Conservation (phyloP, 257 asterid species). For the Ocimum tenuiflorum region DNA sequence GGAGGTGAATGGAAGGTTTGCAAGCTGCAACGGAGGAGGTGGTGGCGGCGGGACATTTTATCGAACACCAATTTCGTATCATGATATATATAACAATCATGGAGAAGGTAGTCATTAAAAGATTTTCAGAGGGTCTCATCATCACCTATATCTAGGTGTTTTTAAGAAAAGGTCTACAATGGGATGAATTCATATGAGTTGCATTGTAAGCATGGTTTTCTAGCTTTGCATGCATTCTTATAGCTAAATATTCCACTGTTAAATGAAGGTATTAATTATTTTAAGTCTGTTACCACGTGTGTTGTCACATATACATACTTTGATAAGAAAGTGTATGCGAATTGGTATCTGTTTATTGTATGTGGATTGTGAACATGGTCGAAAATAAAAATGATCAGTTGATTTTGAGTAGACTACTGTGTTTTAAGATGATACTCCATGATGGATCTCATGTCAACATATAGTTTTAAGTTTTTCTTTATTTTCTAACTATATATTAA, state of each 20-base stretch:
- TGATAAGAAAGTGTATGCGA: no score
- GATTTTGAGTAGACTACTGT: neutral
- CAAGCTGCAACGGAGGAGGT: neutral
- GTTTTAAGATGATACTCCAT: no score
- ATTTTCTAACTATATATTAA: no score
- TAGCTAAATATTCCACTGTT: no score
- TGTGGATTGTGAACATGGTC: slow-evolving; percentile 9
- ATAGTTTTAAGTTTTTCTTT: no score
- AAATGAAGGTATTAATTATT: neutral
- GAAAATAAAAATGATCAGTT: slow-evolving; percentile 2
- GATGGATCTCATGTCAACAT: no score
- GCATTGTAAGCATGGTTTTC: no score
- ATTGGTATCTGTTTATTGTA: neutral
- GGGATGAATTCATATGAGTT: no score
- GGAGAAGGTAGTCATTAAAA: slow-evolving; percentile 31
- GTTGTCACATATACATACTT: neutral
- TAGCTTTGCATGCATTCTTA: no score
- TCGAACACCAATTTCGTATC: slow-evolving; percentile 30
- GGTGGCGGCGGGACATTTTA: slow-evolving; percentile 25
- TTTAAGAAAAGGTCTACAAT: no score
- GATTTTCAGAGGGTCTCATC: neutral
- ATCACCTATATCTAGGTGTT: slow-evolving; percentile 18
- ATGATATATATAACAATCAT: slow-evolving; percentile 23
- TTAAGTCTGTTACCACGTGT: neutral
- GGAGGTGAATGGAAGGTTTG: neutral